Evolutionary conservation across 73 alveolate genomes (phyloP), one percentile per base, ranked within the genome.

Genomic region (Urostyla sp.): DNA sequence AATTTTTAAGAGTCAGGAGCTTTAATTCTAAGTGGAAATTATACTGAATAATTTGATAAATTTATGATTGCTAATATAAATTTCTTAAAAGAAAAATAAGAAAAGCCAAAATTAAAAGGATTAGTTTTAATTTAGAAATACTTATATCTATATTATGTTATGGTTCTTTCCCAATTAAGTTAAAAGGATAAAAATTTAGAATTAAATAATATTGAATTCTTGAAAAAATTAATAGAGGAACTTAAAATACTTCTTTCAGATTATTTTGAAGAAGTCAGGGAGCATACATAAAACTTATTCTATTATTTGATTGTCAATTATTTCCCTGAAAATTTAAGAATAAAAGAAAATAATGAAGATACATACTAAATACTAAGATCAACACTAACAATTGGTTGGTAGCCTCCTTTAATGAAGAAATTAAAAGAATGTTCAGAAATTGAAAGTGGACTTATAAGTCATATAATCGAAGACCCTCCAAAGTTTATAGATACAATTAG

Each of bases 381-480:
- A 18, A 78, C 26, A 15, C 63, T 67, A 4, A 2, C 43, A 1
- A 51, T 35, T 27, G 90, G 90, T 1, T 80, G 38, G 20, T 38
- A 67, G 46, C 13, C 40, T 18, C 38, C 13, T 27, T 28, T 60
- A 53, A 32, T 57, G 10, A 48, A 48, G 40, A 35, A 50, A 27
- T 66, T 80, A 18, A 50, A 80, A 38, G 75, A 80, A 13, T 49
- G 54, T 3, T 82, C 90, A 4, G 84, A 80, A 1, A 40, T 80
- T 72, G 90, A 80, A 48, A 37, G 40, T 11, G 75, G 20, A 13
- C 48, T 44, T 61, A 36, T 49, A 11, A 31, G 35, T 38, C 76
- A 61, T 80, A 77, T 72, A 15, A 35, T 80, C 37, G 30, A 30
- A 10, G 90, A 80, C 46, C 66, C 84, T 3, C 16, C 21, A 34